phyloP scores from a whole-genome alignment of 805 yeast species.

The Candida namnaoensis region DNA sequence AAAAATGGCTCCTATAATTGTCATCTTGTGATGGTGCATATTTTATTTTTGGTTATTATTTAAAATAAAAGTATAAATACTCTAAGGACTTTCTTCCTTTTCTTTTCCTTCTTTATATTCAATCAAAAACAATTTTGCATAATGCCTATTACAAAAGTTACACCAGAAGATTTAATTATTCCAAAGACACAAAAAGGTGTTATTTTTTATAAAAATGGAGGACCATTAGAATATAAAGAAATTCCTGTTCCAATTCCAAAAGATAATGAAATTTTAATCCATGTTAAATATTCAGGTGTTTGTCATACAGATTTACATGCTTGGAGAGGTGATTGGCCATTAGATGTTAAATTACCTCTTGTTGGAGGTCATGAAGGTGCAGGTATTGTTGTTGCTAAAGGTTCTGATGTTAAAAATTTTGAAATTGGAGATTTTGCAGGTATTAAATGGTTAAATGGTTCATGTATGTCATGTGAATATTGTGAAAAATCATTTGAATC shows the following conservation, averaged over 20 bases:
- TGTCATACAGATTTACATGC: constrained; percentile 63
- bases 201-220: constrained; percentile 41
- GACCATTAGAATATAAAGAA: constrained; percentile 39
- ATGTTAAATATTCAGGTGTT: constrained; percentile 57
- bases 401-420: constrained; percentile 46
- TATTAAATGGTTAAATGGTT: constrained; percentile 55
- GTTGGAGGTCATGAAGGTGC: constrained; percentile 69
- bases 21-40: no score
- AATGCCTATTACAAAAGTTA: no score
- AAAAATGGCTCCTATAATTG: no score
- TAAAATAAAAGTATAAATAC: no score
- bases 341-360: constrained; percentile 45
- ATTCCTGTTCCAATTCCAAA: constrained; percentile 50
- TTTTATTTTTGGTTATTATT: no score
- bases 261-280: constrained; percentile 46
- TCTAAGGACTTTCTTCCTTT: no score
- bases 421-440: constrained; percentile 56
- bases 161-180: constrained; percentile 13
- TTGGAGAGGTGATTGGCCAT: constrained; percentile 64
- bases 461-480: constrained; percentile 52
- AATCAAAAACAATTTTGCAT: no score
- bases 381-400: constrained; percentile 53
- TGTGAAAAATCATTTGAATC: constrained; percentile 46
- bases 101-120: no score
- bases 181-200: constrained; percentile 46